Base-by-base conservation (phyloP, 2,329 filamentous ascomycete genomes). In the Trichoderma koningiopsis region DNA sequence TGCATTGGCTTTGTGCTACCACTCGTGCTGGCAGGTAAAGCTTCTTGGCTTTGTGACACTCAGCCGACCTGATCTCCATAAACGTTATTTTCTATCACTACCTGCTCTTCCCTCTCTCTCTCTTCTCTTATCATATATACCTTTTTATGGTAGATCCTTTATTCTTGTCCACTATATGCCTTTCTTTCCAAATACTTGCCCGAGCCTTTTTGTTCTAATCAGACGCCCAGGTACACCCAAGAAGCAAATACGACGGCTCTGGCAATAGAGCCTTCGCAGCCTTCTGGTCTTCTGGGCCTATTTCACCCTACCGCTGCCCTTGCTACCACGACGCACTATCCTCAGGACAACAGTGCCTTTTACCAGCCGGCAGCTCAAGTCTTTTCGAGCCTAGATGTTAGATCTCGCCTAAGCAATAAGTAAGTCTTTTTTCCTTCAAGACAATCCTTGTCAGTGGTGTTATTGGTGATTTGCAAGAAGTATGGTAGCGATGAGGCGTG, bases 371-470 rank as follows among this genome's bases (percentile, higher is more conserved):
- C 80, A 68, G 77, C 83, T 71, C 80, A 81, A 72, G 75, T 85
- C 73, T 86, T 84, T 74, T 77, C 84, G 58, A 79, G 78, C 74
- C 79, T 87, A 71, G 86, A 87, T 79, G 80, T 84, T 74, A 84
- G 86, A 77, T 80, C 85, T 75, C 84, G 85, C 75, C 79, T 88
- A 75, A 83, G 81, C 75, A 84, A 85, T 74, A 86, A 81, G 86
- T 88, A 85, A 73, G 85, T 86, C 27, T 7, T 24, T 13, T 5
- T 35, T 11, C 4, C 33, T 35, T 35, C 11, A 49, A 24, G 11
- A 29, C 7, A 40, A 24, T 14, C 47, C 27, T 24, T 52, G 59
- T 10, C 16, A 40, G 35, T 35, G 57, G 35, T 33, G n/a, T 14
- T 6, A 16, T 43, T 43, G 40, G 35, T 22, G 31, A 35, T 52